These are phyloP conservation scores for Diplodia mutila DNA, from an alignment of 2,329 filamentous ascomycete species.

Conservation along the genomic window DNA sequence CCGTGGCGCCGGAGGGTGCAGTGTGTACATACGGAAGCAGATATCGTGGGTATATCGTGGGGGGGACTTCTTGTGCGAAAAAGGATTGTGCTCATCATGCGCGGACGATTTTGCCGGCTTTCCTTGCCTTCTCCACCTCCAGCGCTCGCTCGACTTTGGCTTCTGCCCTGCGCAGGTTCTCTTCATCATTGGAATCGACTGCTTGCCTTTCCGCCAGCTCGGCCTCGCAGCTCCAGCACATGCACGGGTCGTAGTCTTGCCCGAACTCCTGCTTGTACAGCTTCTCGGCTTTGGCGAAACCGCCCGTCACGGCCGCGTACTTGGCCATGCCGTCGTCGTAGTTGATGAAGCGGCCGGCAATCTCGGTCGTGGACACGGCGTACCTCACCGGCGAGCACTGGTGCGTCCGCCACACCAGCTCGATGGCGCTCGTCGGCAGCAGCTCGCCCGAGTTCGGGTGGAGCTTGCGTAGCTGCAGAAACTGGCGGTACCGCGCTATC, in stretches of 20 bases:
- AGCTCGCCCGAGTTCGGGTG: conserved; percentile 35
- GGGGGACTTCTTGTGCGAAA: not conserved
- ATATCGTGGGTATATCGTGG: conserved; percentile 14
- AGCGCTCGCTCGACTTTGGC: conserved; percentile 7
- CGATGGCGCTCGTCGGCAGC: conserved; percentile 50
- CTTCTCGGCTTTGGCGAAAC: conserved; percentile 36
- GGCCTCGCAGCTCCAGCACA: conserved; percentile 47
- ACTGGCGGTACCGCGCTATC: conserved; percentile 45
- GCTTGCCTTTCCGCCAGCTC: conserved; percentile 31
- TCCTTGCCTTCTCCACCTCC: conserved; percentile 18
- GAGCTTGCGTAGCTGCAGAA: conserved; percentile 41
- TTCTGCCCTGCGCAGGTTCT: not conserved
- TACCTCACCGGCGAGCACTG: conserved; percentile 43
- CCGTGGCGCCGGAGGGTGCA: not conserved
- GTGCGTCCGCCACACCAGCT: conserved; percentile 52
- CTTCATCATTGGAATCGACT: conserved; percentile 1
- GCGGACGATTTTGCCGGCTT: not conserved
- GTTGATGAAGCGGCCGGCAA: conserved; percentile 39
- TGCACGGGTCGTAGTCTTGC: conserved; percentile 42
- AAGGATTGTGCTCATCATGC: not conserved
- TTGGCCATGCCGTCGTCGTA: conserved; percentile 47
- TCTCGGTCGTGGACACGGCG: conserved; percentile 23
- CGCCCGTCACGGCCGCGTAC: conserved; percentile 32
- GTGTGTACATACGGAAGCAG: not conserved
- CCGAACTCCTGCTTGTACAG: conserved; percentile 41